Evolutionary conservation across 345 rosid species (phyloP), one percentile per base, ranked within the genome.

Genomic region (Arabidopsis arenosa): DNA sequence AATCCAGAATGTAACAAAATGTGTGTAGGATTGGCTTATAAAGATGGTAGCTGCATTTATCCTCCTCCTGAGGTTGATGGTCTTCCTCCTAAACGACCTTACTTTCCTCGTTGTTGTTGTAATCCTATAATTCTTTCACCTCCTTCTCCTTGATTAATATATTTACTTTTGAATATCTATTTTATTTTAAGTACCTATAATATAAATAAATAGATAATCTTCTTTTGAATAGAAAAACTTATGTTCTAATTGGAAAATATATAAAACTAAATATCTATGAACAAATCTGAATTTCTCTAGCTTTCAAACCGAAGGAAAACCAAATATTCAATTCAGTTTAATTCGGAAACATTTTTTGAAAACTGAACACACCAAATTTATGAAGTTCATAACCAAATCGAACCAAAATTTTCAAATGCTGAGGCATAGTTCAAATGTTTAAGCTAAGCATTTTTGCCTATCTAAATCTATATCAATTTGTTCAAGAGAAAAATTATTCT

Each of bases 1-100:
- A 43, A 9, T 63, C 35, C 1, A 30, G 63, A 51, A 32, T 73
- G 70, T 41, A 73, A 63, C 54, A 63, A 63, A 63, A 5, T 51
- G 7, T 73, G 76, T 73, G 35, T 63, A 30, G 68, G 69, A 39
- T 63, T 73, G 69, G 53, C 43, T 73, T 73, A 62, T 58, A 63
- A 51, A 63, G 2, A 53, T 73, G 76, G 76, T 52, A 39, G 43
- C 21, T 73, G 76, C 45, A 72, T 60, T n/a, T 35, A 72, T 23
- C 32, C 58, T 32, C 61, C 61, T 60, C 28, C 14, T 21, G 35
- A 2, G 2, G 9, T 56, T 56, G 36, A 71, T 10, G n/a, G 4
- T 14, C 17, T 8, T 10, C 59, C 65, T 44, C 55, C 9, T 9
- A 10, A 33, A 33, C 5, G 9, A 41, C 53, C 47, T 70, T 18